Evolutionary conservation across 2,329 filamentous ascomycete genomes (phyloP), one percentile per base, ranked within the genome.

Genomic region (Boeremia exigua): DNA sequence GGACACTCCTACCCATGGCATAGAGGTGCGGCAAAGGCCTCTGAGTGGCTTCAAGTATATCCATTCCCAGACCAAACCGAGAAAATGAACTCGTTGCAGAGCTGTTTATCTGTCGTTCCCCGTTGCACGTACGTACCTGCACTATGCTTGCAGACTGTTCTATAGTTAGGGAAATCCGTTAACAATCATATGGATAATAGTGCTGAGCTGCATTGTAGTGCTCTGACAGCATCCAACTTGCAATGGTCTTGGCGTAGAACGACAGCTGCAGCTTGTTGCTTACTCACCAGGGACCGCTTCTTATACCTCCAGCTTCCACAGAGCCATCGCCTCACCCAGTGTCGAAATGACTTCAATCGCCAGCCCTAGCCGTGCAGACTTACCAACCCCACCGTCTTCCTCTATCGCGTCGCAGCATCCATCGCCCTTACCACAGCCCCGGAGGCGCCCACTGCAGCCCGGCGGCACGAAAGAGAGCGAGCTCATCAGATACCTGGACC

Each of bases 391-490:
- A 11, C 78, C 82, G 6, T 74, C 80, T 3, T 83, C 82, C 1
- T 79, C 78, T 30, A 68, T 70, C n/a, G 65, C 77, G 0, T 78
- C 79, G 60, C 61, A 74, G 59, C 63, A 75, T 57, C 49, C 77
- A 34, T 69, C 66, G 7, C 72, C 77, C 5, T 80, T 88, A 4
- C 84, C 83, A 0, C 78, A 79, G 52, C 81, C 83, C 23, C 80
- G 85, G 37, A 71, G 73, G 7, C 77, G 80, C 38, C 83, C 84
- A 1, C 74, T 88, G 7, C 78, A 77, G 36, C 73, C 83, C 0
- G 86, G 86, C 28, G 84, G 84, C 11, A 70, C 76, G 23, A 87
- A 86, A 71, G 86, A 88, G 68, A 81, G 79, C 32, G 76, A 79
- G 6, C 79, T 87, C 58, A 85, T 87, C 49, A 79, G 81, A 51